Evolutionary conservation across 176 grass and related monocot species (phyloP), one percentile per base, ranked within the genome.

Genomic region (Triticum dicoccoides): DNA sequence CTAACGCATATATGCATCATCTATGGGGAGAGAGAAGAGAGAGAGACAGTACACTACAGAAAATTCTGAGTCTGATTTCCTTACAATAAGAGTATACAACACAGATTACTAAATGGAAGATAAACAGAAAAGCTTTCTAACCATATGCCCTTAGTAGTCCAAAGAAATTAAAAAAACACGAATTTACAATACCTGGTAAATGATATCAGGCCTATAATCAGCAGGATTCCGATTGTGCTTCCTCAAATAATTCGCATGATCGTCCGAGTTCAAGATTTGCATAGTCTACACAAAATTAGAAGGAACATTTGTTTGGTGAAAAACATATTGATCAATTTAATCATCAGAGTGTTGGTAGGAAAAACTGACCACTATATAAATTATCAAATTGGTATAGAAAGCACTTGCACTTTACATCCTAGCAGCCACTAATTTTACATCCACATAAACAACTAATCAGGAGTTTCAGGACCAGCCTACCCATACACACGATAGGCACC

Each of bases 161-260:
- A 2, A 73, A 54, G 3, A 8, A 82, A 66, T 15, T 63, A 3
- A 33, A 23, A 75, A 20, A 2, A 30, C 2, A 65, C 54, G 86
- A 92, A 63, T 21, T 68, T 23, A 38, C 11, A 90, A 5, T 88
- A 99, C 97, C 94, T 94, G 90, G 66, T 99, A 90, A 93, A 99
- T 99, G 68, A 99, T 99, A 80, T 96, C 97, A 70, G 97, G 97
- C 69, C 94, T 94, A 73, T 99, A 99, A 88, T 94, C 92, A 71
- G 94, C 92, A 24, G 94, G 97, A 84, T 99, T 92, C 24, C 85
- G 82, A 67, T 96, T 91, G 25, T 94, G 94, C 87, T 94, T 99
- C 82, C 87, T 94, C 61, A 99, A 73, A 84, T 94, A 99, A 88
- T 99, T 96, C 17, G 94, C 87, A n/a, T 99, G 92, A 49, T 99